Conservation (phyloP, 352 stramenopile species). For the Phytophthora hybrid region DNA sequence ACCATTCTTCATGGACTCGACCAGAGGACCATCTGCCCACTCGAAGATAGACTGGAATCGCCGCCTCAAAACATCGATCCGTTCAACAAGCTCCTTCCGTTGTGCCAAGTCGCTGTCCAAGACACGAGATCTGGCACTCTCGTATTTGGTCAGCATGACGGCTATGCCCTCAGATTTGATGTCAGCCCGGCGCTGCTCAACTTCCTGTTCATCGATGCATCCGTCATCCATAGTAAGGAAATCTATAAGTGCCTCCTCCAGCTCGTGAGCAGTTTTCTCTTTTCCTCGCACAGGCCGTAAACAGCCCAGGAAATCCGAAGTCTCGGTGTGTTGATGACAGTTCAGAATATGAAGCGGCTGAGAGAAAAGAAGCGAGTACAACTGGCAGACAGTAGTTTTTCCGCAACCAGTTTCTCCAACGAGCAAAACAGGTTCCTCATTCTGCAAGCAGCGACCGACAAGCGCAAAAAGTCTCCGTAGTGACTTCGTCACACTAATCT, state of each 20-base stretch:
- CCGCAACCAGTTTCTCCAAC: conserved; percentile 99
- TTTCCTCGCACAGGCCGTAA: conserved; percentile 96
- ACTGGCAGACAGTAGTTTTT: conserved; percentile 99
- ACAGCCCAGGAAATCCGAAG: conserved; percentile 98
- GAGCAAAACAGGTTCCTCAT: conserved; percentile 98
- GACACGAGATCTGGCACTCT: conserved; percentile 23
- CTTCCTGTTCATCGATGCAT: conserved; percentile 35
- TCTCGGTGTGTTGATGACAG: conserved; percentile 97
- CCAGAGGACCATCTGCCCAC: conserved; percentile 99
- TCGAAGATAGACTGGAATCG: conserved; percentile 97
- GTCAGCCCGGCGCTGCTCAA: conserved; percentile 24
- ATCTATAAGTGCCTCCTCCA: conserved; percentile 53
- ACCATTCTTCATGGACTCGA: conserved; percentile 97
- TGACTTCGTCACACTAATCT: conserved; percentile 91
- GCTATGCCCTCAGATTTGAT: conserved; percentile 33
- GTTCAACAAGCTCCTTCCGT: conserved; percentile 40
- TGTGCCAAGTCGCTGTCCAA: conserved; percentile 25
- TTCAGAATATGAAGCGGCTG: conserved; percentile 98
- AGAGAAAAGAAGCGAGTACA: conserved; percentile 96
- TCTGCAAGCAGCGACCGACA: conserved; percentile 95
- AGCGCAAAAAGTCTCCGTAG: conserved; percentile 97
- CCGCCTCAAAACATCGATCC: conserved; percentile 67
- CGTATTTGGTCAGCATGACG: conserved; percentile 48
- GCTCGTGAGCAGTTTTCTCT: conserved; percentile 72
- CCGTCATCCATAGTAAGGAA: conserved; percentile 42